These are phyloP conservation scores for Ceratocystis smalleyi DNA, from an alignment of 2,329 filamentous ascomycete genomes.

Conservation along the genomic window DNA sequence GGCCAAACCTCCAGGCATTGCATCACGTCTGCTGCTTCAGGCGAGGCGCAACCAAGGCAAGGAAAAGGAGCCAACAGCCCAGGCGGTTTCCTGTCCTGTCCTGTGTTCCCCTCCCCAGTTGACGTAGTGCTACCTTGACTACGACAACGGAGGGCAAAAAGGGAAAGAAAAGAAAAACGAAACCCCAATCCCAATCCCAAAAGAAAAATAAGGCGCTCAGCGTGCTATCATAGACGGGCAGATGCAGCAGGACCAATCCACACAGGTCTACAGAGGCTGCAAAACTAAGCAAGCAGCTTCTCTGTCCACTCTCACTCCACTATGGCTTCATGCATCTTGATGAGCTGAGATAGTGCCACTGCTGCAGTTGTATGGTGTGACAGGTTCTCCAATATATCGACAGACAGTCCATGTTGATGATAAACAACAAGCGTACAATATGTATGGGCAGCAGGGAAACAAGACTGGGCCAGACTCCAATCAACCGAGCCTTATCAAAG, in stretches of 20 bases:
- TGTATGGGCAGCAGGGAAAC: neutral
- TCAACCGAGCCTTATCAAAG: too few species aligned
- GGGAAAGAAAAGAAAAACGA: neutral
- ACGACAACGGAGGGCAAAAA: neutral
- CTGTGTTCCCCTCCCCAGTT: too few species aligned
- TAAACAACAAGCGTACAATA: neutral
- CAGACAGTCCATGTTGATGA: neutral
- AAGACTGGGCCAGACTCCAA: neutral
- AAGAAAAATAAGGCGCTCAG: neutral
- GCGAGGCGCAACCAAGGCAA: too few species aligned
- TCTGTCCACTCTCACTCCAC: neutral
- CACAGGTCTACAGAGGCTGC: neutral
- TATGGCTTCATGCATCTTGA: neutral
- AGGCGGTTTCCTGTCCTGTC: too few species aligned
- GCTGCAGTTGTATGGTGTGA: neutral
- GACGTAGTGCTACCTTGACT: too few species aligned
- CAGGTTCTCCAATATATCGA: neutral
- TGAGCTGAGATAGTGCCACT: constrained; percentile 2
- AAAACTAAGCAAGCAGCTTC: neutral
- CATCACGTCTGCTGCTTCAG: too few species aligned
- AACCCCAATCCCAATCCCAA: neutral
- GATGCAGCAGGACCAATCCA: neutral
- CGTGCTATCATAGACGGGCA: neutral
- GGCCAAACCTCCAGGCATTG: too few species aligned
- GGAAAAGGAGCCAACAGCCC: too few species aligned